A percentile compares a stretch with the other conserved stretches of the same genome.
These are phyloP conservation scores for Sugiyamaella americana DNA, from an alignment of 805 yeast species.

Conservation along the genomic window DNA sequence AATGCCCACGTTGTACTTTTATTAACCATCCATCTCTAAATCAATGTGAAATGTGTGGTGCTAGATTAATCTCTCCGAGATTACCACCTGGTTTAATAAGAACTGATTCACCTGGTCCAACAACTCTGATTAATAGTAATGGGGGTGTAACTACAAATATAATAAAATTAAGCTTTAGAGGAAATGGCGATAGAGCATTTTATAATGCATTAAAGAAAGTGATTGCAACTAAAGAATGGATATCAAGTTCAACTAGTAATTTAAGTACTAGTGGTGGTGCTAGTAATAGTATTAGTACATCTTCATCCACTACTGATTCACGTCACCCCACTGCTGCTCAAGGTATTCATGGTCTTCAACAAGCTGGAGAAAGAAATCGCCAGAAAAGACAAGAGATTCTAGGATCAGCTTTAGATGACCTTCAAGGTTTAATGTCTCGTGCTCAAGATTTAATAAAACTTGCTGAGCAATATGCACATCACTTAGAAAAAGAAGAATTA, in stretches of 20 bases:
- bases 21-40: constrained; percentile 72
- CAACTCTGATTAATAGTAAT: constrained; percentile 11
- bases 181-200: constrained; percentile 56
- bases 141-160: constrained; percentile 5
- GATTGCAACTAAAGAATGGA: constrained; percentile 50
- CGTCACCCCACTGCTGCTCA: not conserved
- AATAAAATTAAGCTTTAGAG: constrained; percentile 69
- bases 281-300: not conserved
- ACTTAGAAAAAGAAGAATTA: constrained; percentile 21
- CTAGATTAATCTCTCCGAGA: constrained; percentile 36
- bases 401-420: constrained; percentile 64
- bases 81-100: constrained; percentile 23
- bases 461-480: constrained; percentile 35
- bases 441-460: constrained; percentile 66
- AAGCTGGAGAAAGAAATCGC: constrained; percentile 47
- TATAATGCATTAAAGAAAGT: constrained; percentile 41
- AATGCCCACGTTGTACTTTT: constrained; percentile 65
- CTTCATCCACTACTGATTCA: not conserved
- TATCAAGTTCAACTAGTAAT: not conserved
- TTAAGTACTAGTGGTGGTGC: not conserved
- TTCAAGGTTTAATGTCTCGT: constrained; percentile 68
- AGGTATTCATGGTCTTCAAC: constrained; percentile 65
- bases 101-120: constrained; percentile 20
- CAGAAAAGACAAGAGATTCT: constrained; percentile 56
- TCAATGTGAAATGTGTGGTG: constrained; percentile 85